phyloP scores from a whole-genome alignment of 2,329 filamentous ascomycete genomes.

The Fusarium liriodendri region DNA sequence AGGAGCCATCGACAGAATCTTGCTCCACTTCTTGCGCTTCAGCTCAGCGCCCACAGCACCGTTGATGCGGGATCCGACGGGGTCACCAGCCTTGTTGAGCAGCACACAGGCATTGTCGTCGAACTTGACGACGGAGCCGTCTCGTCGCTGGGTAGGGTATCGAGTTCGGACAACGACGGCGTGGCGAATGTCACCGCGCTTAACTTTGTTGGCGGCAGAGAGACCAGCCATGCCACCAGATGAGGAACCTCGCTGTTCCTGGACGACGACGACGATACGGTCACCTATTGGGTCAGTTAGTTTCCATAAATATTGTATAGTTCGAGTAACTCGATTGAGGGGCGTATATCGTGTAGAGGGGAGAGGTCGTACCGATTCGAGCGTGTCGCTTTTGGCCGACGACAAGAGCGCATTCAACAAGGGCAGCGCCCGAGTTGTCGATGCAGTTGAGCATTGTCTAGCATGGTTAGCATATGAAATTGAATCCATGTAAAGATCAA shows the following conservation, averaged over 20 bases:
- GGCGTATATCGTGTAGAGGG: background rate
- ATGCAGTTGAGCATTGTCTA: slow-evolving; percentile 99
- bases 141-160: slow-evolving; percentile 86
- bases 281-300: slow-evolving; percentile 72
- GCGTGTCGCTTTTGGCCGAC: slow-evolving; percentile 90
- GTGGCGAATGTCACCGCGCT: slow-evolving; percentile 95
- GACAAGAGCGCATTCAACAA: slow-evolving; percentile 96
- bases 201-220: slow-evolving; percentile 87
- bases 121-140: slow-evolving; percentile 92
- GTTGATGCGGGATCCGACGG: slow-evolving; percentile 91
- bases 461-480: slow-evolving; percentile 2
- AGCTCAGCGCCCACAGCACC: slow-evolving; percentile 92
- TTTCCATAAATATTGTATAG: background rate
- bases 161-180: slow-evolving; percentile 93
- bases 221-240: slow-evolving; percentile 78
- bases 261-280: slow-evolving; percentile 95
- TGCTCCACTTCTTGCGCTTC: slow-evolving; percentile 95
- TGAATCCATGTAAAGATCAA: accelerated
- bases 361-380: slow-evolving; percentile 77
- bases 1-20: slow-evolving; percentile 95
- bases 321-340: background rate
- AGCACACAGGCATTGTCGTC: slow-evolving; percentile 98
- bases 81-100: slow-evolving; percentile 96
- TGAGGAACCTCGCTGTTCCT: slow-evolving; percentile 89
- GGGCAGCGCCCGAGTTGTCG: slow-evolving; percentile 97